Conservation (phyloP, 306 rosid species). For the Ormosia emarginata region DNA sequence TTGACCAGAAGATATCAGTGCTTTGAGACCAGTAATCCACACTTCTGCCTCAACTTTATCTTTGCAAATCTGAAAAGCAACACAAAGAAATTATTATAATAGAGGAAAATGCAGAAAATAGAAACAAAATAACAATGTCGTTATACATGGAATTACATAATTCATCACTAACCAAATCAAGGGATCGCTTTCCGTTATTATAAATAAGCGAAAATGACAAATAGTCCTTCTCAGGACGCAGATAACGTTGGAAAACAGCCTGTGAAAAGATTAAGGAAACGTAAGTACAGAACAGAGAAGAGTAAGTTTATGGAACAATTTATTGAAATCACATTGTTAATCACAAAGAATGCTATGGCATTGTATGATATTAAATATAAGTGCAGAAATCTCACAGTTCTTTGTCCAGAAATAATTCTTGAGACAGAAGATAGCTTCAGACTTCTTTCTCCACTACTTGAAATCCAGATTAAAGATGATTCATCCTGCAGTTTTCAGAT, state of each 20-base stretch:
- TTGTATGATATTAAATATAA: constrained; percentile 13
- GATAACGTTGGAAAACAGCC: constrained; percentile 90
- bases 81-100: not conserved
- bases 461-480: constrained; percentile 83
- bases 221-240: constrained; percentile 87
- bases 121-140: not conserved
- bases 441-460: constrained; percentile 75
- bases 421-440: constrained; percentile 86
- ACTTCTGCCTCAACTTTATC: constrained; percentile 94
- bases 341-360: constrained; percentile 6
- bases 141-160: constrained; percentile 9
- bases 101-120: not conserved
- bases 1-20: constrained; percentile 77
- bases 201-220: constrained; percentile 91
- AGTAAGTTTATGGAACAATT: constrained; percentile 17
- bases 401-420: constrained; percentile 90
- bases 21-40: constrained; percentile 93
- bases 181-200: constrained; percentile 85
- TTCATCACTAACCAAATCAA: constrained; percentile 79
- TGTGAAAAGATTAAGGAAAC: constrained; percentile 33
- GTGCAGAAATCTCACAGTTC: constrained; percentile 75
- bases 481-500: constrained; percentile 64
- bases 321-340: not conserved
- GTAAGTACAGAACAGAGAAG: not conserved
- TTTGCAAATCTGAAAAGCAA: constrained; percentile 76